phyloP scores from a whole-genome alignment of 495 filamentous ascomycete genomes.

The Penicillium verhagenii region DNA sequence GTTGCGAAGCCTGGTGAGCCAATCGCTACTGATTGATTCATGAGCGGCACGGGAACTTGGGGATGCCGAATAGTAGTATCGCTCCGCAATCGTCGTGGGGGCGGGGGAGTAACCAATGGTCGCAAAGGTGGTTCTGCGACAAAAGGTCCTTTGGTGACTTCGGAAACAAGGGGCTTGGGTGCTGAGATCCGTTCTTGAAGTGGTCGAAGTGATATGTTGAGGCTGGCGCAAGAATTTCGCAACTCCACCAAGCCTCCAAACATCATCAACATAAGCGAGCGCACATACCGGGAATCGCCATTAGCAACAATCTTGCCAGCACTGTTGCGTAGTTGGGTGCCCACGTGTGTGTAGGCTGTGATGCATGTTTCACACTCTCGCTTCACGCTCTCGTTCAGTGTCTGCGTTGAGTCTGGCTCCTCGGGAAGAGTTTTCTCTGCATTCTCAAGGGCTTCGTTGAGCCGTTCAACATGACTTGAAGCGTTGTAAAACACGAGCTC shows the following conservation, averaged over 20 bases:
- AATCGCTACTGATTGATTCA: constrained; percentile 25
- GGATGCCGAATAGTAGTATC: constrained; percentile 63
- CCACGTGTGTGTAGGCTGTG: constrained; percentile 72
- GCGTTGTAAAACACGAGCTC: constrained; percentile 79
- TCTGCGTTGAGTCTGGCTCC: constrained; percentile 44
- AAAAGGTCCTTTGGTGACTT: constrained; percentile 22
- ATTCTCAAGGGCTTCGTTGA: constrained; percentile 70
- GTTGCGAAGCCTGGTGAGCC: constrained; percentile 38
- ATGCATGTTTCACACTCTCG: constrained; percentile 71
- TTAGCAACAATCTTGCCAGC: constrained; percentile 69
- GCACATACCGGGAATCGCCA: constrained; percentile 74
- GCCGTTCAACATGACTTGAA: constrained; percentile 67
- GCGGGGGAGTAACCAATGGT: constrained; percentile 59
- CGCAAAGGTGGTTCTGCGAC: constrained; percentile 39
- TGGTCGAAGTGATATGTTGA: constrained; percentile 31
- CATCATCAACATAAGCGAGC: constrained; percentile 75
- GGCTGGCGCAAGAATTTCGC: constrained; percentile 51
- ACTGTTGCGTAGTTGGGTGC: constrained; percentile 65
- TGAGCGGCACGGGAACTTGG: constrained; percentile 30
- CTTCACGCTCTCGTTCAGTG: constrained; percentile 54
- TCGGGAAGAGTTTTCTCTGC: constrained; percentile 50
- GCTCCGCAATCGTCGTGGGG: constrained; percentile 55
- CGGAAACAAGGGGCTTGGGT: constrained; percentile 28
- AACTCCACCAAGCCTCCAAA: constrained; percentile 81
- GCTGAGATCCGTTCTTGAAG: constrained; percentile 21